phyloP scores from a whole-genome alignment of 148 eudicot genomes.

The Fagopyrum esculentum region DNA sequence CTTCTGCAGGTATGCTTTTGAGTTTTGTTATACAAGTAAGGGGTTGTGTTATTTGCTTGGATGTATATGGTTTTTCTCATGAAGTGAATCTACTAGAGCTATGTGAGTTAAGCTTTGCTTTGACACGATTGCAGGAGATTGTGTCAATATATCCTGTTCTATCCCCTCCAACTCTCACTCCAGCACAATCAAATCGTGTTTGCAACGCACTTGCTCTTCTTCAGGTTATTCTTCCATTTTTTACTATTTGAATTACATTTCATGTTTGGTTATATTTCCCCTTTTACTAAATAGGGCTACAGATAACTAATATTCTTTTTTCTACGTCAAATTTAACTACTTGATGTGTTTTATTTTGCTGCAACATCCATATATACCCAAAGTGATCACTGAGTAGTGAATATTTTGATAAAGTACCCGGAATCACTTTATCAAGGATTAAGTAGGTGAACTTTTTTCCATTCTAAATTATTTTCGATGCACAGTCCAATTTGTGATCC shows the following conservation, averaged over 20 bases:
- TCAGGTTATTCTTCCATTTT: conserved; percentile 31
- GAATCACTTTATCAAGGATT: conserved; percentile 1
- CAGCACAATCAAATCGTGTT: conserved; percentile 89
- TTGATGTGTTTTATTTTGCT: neutral
- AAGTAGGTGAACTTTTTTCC: neutral
- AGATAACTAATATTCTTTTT: neutral
- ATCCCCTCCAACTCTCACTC: conserved; percentile 79
- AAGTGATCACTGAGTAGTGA: neutral
- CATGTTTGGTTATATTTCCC: neutral
- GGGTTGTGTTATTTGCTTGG: neutral
- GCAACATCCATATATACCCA: neutral
- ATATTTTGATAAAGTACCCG: neutral
- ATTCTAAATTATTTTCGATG: neutral
- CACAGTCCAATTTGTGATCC: neutral
- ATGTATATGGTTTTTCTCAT: neutral
- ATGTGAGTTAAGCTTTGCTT: neutral
- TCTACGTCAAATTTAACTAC: neutral
- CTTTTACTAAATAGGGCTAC: neutral
- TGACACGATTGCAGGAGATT: conserved; percentile 58
- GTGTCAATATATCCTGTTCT: conserved; percentile 83
- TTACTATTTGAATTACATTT: neutral
- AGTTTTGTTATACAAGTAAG: neutral
- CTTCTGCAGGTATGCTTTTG: conserved; percentile 61
- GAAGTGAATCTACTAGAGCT: neutral
- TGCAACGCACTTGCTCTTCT: conserved; percentile 96